Percentiles rank a stretch among this genome's conserved stretches.
Conservation (phyloP, 306 rosid genomes). For the Vachellia pachyceras region DNA sequence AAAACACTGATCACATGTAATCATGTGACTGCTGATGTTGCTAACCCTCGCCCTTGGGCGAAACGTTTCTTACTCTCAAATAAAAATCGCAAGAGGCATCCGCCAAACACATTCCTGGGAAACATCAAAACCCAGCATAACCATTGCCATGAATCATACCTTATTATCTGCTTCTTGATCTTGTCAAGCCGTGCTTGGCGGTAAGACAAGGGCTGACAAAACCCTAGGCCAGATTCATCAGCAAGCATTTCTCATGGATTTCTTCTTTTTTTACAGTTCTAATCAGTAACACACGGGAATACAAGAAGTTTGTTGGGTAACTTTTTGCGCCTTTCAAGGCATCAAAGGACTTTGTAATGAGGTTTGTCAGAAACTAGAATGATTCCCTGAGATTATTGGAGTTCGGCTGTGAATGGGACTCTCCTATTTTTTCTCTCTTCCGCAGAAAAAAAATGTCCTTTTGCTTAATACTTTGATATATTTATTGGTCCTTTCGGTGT, state of each 20-base stretch:
- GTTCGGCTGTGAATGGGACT: background rate
- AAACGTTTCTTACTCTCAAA: no score
- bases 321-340: conserved; percentile 15
- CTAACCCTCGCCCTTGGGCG: background rate
- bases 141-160: conserved; percentile 32
- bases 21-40: conserved; percentile 40
- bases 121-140: conserved; percentile 1
- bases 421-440: background rate
- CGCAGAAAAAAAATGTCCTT: background rate
- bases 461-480: background rate
- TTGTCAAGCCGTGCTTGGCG: conserved; percentile 19
- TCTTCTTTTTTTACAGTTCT: background rate
- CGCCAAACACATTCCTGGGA: conserved; percentile 23
- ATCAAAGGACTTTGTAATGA: background rate
- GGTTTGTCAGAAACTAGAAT: conserved; percentile 22
- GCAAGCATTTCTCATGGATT: background rate
- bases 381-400: conserved; percentile 21
- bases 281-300: background rate
- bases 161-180: conserved; percentile 12
- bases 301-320: background rate
- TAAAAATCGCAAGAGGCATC: background rate
- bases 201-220: background rate
- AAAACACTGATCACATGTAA: conserved; percentile 47
- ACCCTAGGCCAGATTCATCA: background rate
- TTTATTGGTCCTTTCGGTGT: background rate